Percentiles rank a stretch among this genome's conserved stretches.
phyloP scores from a whole-genome alignment of 108 stramenopile genomes.

The Fistulifera pelliculosa region DNA sequence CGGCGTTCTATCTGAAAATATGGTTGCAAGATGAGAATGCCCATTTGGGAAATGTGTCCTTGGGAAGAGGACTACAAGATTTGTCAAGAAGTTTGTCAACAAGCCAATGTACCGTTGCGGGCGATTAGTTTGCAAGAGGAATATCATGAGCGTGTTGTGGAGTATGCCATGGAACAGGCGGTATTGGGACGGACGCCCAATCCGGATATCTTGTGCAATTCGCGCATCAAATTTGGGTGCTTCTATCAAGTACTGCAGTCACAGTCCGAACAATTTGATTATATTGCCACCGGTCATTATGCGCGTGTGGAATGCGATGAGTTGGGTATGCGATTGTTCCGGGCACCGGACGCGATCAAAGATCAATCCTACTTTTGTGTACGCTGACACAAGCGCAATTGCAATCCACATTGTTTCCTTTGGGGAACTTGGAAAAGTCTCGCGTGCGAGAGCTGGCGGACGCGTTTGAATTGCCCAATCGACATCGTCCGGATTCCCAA shows the following conservation, averaged over 20 bases:
- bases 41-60: slow-evolving; percentile 87
- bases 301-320: slow-evolving; percentile 58
- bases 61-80: slow-evolving; percentile 86
- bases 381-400: slow-evolving; percentile 85
- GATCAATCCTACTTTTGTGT: slow-evolving; percentile 97
- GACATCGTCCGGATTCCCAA: slow-evolving; percentile 81
- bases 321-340: slow-evolving; percentile 35
- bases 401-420: slow-evolving; percentile 75
- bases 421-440: slow-evolving; percentile 83
- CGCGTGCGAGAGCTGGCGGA: slow-evolving; percentile 85
- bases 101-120: slow-evolving; percentile 80
- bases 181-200: slow-evolving; percentile 88
- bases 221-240: slow-evolving; percentile 92
- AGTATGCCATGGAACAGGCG: slow-evolving; percentile 86
- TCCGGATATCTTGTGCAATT: slow-evolving; percentile 97
- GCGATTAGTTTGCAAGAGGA: slow-evolving; percentile 83
- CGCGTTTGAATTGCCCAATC: slow-evolving; percentile 86
- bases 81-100: slow-evolving; percentile 85
- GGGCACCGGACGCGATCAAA: slow-evolving; percentile 90
- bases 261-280: slow-evolving; percentile 47
- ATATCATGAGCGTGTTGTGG: slow-evolving; percentile 84
- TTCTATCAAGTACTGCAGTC: slow-evolving; percentile 73
- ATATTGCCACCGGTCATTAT: slow-evolving; percentile 94
- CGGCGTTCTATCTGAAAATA: slow-evolving; percentile 94
- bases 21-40: slow-evolving; percentile 97